Percentiles rank a stretch among this genome's conserved stretches.
Evolutionary conservation across 441 rosid species (phyloP).

Genomic region (Populus tomentosa): DNA sequence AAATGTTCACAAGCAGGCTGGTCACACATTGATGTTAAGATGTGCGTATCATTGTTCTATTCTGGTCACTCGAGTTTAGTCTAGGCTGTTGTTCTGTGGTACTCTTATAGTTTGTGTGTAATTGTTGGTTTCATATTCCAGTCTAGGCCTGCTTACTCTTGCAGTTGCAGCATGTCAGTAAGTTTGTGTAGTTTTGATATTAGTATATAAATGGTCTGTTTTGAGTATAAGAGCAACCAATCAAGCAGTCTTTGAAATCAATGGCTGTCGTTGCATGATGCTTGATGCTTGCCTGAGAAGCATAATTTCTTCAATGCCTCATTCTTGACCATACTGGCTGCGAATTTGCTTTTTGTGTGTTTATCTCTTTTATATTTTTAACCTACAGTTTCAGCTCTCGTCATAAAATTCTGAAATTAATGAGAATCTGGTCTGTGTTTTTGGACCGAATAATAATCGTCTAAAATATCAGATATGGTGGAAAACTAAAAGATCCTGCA

Average conservation of each 20-base stretch:
- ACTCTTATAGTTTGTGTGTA: background rate
- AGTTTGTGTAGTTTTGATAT: background rate
- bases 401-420: background rate
- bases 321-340: too few relatives aligned
- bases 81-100: background rate
- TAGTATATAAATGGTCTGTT: background rate
- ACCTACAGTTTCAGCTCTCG: background rate
- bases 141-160: too few relatives aligned
- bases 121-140: too few relatives aligned
- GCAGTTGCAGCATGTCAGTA: too few relatives aligned
- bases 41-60: background rate
- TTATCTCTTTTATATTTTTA: background rate
- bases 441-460: background rate
- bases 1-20: background rate
- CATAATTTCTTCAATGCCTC: too few relatives aligned
- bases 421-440: background rate
- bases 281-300: too few relatives aligned
- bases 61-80: background rate
- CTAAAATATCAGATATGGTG: background rate
- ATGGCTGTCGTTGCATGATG: too few relatives aligned
- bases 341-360: background rate
- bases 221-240: background rate
- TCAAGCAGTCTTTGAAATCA: background rate
- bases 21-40: background rate
- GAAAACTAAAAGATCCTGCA: background rate